phyloP scores from a whole-genome alignment of 345 rosid species.

The Salix purpurea region DNA sequence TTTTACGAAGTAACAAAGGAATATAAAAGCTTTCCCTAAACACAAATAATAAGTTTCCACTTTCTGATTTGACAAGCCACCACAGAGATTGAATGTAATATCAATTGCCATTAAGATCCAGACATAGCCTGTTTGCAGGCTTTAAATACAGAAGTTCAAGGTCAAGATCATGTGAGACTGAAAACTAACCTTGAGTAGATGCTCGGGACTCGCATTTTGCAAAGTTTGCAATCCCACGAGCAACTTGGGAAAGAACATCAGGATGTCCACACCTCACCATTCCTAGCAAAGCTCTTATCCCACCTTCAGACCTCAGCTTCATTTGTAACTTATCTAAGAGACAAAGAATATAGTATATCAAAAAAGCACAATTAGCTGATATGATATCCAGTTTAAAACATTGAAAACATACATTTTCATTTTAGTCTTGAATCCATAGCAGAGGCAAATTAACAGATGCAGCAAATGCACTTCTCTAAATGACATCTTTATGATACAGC shows the following conservation, averaged over 20 bases:
- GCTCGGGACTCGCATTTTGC: conserved; percentile 35
- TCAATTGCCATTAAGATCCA: neutral
- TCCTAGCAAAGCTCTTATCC: conserved; percentile 34
- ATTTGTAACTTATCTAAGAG: conserved; percentile 25
- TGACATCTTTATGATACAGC: neutral
- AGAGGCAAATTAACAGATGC: neutral
- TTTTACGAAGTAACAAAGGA: neutral
- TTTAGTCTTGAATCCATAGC: neutral
- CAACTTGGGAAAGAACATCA: conserved; percentile 37
- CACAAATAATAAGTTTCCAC: neutral
- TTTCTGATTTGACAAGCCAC: neutral
- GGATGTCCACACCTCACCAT: conserved; percentile 38
- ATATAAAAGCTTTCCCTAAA: neutral
- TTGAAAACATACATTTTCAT: neutral
- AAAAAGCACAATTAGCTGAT: neutral
- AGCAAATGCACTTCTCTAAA: neutral
- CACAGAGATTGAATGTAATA: neutral
- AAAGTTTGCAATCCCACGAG: conserved; percentile 34
- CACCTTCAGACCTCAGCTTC: conserved; percentile 34
- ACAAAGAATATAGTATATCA: neutral
- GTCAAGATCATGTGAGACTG: neutral
- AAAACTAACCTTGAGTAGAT: conserved; percentile 25
- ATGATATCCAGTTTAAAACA: neutral
- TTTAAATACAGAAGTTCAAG: neutral
- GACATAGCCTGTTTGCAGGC: neutral